Evolutionary conservation across 2,329 filamentous ascomycete genomes (phyloP).

Genomic region (Diaporthe vaccinii): DNA sequence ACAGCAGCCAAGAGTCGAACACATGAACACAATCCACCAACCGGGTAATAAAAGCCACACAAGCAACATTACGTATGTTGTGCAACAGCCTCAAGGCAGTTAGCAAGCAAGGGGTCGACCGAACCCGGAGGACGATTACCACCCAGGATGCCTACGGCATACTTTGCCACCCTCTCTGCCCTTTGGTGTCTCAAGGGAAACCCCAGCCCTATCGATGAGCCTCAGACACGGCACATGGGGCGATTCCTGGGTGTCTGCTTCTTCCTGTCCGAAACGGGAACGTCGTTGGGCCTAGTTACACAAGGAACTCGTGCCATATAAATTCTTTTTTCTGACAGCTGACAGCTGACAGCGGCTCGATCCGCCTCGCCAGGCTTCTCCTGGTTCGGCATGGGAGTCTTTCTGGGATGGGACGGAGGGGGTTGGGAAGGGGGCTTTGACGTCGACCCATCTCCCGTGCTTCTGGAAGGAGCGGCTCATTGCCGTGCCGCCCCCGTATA

Average conservation of each 20-base stretch:
- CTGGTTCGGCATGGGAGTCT: neutral
- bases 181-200: neutral
- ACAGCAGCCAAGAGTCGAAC: conserved; percentile 1
- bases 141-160: neutral
- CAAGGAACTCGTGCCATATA: neutral
- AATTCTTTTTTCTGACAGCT: neutral
- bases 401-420: neutral
- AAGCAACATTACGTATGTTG: conserved; percentile 33
- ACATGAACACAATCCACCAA: conserved; percentile 31
- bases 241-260: neutral
- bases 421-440: conserved; percentile 1
- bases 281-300: neutral
- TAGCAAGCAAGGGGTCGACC: conserved; percentile 35
- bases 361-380: neutral
- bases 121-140: conserved; percentile 5
- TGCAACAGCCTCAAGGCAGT: conserved; percentile 36
- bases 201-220: conserved; percentile 34
- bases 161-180: neutral
- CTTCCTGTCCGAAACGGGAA: conserved; percentile 15
- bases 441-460: conserved; percentile 1
- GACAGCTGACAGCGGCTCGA: conserved; percentile 24
- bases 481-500: conserved; percentile 29
- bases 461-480: conserved; percentile 11
- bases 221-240: conserved; percentile 22
- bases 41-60: conserved; percentile 31